Base-by-base conservation (phyloP, 306 rosid species). In the Purshia tridentata region DNA sequence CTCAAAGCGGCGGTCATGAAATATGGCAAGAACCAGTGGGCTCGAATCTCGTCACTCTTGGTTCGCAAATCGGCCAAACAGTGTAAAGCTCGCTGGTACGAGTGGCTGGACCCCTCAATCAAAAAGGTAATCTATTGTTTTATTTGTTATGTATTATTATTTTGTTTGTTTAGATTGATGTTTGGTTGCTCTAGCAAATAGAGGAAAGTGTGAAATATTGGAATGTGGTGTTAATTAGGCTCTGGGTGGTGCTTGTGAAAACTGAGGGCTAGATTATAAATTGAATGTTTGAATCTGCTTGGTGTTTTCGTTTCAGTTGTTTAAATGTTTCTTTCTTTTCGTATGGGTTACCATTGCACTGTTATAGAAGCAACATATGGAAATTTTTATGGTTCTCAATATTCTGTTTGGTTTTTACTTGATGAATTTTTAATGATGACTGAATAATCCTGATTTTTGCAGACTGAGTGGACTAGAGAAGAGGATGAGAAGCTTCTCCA, bases 381-480 rank as follows among this genome's bases (percentile, higher is more conserved):
- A 69, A 48, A 16, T 16, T 35, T 9, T 16, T 4, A 39, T 16
- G 11, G 16, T 18, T 22, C 2, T 6, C 6, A 3, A 14, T 16
- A 13, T 65, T 29, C 16, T 18, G 47, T 39, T 46, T 67, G 52
- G 63, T 19, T 50, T 76, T 42, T 55, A 35, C 65, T 35, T 35
- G 46, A 57, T 65, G 67, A 59, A 20, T 40, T 22, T 42, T 53
- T 57, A 46, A 61, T 78, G 73, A 56, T 69, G 65, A 45, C 73
- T 57, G 60, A 42, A 60, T 73, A 23, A 49, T 8, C 63, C 2
- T 63, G 66, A 53, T 55, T 77, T 45, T 73, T 84, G 73, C 45
- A 90, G 92, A 93, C 97, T 20, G 96, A 92, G 84, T 92, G 97
- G 96, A 92, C 91, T 7, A 77, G 97, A 72, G 91, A 86, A 80